A percentile compares a stretch with the other conserved stretches of the same genome.
Evolutionary conservation across 2,329 filamentous ascomycete species (phyloP).

Genomic region (Exophiala dermatitidis): DNA sequence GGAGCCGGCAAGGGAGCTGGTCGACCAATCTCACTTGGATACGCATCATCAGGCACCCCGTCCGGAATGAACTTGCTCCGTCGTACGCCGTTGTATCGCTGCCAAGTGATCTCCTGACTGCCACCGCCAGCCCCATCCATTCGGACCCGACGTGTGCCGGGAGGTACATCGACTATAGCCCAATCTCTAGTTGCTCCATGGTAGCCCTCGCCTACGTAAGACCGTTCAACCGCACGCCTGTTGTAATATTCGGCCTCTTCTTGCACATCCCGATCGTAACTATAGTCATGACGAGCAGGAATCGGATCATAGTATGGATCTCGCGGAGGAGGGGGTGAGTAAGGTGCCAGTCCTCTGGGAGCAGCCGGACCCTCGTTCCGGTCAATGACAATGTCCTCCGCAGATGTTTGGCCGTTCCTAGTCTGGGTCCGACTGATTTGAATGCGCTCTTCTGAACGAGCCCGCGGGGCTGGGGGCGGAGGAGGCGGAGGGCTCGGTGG

Average conservation of each 20-base stretch:
- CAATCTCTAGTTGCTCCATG: constrained; percentile 69
- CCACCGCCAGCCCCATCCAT: constrained; percentile 73
- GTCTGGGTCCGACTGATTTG: constrained; percentile 45
- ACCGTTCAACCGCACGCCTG: constrained; percentile 61
- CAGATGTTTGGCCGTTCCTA: constrained; percentile 45
- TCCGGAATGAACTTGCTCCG: constrained; percentile 67
- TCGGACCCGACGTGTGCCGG: constrained; percentile 71
- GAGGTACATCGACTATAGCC: constrained; percentile 76
- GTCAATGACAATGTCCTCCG: constrained; percentile 60
- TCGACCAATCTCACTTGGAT: constrained; percentile 48
- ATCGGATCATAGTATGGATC: constrained; percentile 22
- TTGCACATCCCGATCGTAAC: constrained; percentile 45
- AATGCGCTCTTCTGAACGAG: constrained; percentile 46
- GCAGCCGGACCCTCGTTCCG: constrained; percentile 38
- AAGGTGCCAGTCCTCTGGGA: constrained; percentile 33
- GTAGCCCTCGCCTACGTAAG: constrained; percentile 64
- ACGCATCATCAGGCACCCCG: constrained; percentile 44
- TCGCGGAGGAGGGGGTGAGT: constrained; percentile 28
- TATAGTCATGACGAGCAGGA: constrained; percentile 33
- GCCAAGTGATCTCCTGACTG: constrained; percentile 70
- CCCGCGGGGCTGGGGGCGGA: constrained; percentile 29
- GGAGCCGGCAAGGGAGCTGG: constrained; percentile 27
- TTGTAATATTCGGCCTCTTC: constrained; percentile 56
- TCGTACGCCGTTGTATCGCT: constrained; percentile 69
- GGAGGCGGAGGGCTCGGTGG: constrained; percentile 35